phyloP scores from a whole-genome alignment of 164 flowering plant species.

The Sedum album region DNA sequence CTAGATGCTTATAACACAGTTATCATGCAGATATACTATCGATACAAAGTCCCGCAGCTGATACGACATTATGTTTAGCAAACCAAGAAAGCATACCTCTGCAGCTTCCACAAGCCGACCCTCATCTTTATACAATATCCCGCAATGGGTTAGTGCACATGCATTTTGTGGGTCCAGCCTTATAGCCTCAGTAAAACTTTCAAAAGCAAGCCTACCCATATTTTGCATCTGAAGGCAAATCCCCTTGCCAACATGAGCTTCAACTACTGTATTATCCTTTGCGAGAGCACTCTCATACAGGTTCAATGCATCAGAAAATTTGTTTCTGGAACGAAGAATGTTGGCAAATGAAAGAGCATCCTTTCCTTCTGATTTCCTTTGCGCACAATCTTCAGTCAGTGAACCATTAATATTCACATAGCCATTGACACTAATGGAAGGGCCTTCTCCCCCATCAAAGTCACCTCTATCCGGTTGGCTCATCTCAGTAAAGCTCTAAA shows the following conservation, averaged over 20 bases:
- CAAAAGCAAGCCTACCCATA: slow-evolving; percentile 67
- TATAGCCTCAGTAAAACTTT: slow-evolving; percentile 83
- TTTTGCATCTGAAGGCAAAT: slow-evolving; percentile 95
- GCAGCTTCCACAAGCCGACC: slow-evolving; percentile 91
- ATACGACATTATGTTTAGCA: background rate
- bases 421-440: slow-evolving; percentile 29
- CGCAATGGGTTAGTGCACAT: slow-evolving; percentile 91
- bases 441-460: slow-evolving; percentile 1
- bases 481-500: background rate
- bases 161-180: slow-evolving; percentile 84
- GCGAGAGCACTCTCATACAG: slow-evolving; percentile 63
- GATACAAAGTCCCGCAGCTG: background rate
- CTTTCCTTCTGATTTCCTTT: slow-evolving; percentile 56
- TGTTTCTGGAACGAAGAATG: slow-evolving; percentile 85
- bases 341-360: slow-evolving; percentile 86
- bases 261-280: slow-evolving; percentile 63
- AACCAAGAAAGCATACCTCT: slow-evolving; percentile 50
- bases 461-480: background rate
- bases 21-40: background rate
- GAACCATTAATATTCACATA: slow-evolving; percentile 30
- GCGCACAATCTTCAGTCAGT: slow-evolving; percentile 15
- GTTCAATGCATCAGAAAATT: slow-evolving; percentile 82
- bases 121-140: slow-evolving; percentile 89
- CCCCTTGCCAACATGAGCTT: slow-evolving; percentile 92
- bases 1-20: too few species aligned